These are phyloP conservation scores for Mycena vitilis DNA, from an alignment of 768 basidiomycete genomes.

Conservation along the genomic window DNA sequence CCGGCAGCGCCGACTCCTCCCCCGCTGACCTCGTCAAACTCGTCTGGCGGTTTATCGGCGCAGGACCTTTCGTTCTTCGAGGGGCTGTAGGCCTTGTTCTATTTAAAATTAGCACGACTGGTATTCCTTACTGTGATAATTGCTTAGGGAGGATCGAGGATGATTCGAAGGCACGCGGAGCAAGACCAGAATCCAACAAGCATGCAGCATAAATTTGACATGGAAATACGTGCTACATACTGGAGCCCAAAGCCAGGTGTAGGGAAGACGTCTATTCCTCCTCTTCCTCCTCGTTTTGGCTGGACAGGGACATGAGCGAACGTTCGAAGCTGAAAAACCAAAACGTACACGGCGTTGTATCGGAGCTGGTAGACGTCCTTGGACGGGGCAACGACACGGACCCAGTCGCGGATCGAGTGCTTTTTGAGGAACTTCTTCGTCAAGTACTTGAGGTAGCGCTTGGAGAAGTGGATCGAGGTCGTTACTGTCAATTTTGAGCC, in stretches of 20 bases:
- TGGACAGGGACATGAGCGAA: slow-evolving; percentile 35
- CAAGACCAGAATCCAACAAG: slow-evolving; percentile 15
- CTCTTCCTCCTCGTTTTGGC: slow-evolving; percentile 65
- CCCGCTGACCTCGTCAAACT: slow-evolving; percentile 37
- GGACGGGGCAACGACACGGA: slow-evolving; percentile 93
- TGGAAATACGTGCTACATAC: slow-evolving; percentile 27
- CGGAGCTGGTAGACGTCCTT: slow-evolving; percentile 95
- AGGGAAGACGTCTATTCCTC: slow-evolving; percentile 53
- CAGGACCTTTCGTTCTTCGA: slow-evolving; percentile 93
- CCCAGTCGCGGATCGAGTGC: slow-evolving; percentile 95
- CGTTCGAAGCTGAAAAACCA: not conserved
- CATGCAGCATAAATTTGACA: slow-evolving; percentile 33
- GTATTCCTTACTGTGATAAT: slow-evolving; percentile 27
- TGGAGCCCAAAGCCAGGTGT: slow-evolving; percentile 15
- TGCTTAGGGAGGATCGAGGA: not conserved
- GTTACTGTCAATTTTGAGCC: slow-evolving; percentile 87
- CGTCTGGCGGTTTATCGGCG: slow-evolving; percentile 72
- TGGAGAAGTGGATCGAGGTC: slow-evolving; percentile 91
- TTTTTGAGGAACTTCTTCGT: slow-evolving; percentile 99
- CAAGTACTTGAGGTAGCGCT: slow-evolving; percentile 97
- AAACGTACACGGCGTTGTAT: slow-evolving; percentile 87
- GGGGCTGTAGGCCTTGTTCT: slow-evolving; percentile 58
- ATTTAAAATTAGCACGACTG: not conserved
- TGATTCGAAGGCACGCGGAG: not conserved
- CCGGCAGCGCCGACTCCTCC: slow-evolving; percentile 34